phyloP scores from a whole-genome alignment of 73 alveolate species.

The Tetrahymena borealis region DNA sequence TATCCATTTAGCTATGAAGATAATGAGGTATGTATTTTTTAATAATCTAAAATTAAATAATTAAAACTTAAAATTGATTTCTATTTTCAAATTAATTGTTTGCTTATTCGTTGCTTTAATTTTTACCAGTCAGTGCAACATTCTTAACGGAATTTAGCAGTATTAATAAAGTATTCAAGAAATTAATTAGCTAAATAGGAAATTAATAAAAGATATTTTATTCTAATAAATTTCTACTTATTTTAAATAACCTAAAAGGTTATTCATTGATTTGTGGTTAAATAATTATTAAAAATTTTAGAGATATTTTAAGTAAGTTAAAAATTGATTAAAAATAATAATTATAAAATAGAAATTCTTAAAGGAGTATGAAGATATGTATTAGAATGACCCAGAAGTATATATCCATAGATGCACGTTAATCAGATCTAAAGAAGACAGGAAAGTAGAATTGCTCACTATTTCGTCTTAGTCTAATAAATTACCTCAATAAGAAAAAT shows the following conservation, averaged over 20 bases:
- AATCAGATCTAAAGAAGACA: not conserved
- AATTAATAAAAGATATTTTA: too few relatives aligned
- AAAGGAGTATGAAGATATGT: not conserved
- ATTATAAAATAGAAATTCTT: not conserved
- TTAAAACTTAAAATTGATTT: too few relatives aligned
- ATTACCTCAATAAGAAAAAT: not conserved
- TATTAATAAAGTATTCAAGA: too few relatives aligned
- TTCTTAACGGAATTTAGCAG: too few relatives aligned
- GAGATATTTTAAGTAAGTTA: not conserved
- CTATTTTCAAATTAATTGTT: too few relatives aligned
- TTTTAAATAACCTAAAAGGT: too few relatives aligned
- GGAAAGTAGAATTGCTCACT: not conserved
- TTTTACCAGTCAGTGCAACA: too few relatives aligned
- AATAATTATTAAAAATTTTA: too few relatives aligned
- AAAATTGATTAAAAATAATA: not conserved
- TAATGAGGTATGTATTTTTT: constrained; percentile 8
- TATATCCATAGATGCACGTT: not conserved
- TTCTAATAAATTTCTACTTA: too few relatives aligned
- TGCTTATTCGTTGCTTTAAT: too few relatives aligned
- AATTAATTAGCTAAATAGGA: too few relatives aligned
- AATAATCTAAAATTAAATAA: not conserved
- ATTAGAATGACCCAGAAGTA: not conserved
- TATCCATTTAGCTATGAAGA: constrained; percentile 34
- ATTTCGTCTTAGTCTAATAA: not conserved
- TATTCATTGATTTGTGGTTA: too few relatives aligned